Percentiles rank a stretch among this genome's conserved stretches.
phyloP scores from a whole-genome alignment of 805 yeast species.

The Torulaspora quercuum region DNA sequence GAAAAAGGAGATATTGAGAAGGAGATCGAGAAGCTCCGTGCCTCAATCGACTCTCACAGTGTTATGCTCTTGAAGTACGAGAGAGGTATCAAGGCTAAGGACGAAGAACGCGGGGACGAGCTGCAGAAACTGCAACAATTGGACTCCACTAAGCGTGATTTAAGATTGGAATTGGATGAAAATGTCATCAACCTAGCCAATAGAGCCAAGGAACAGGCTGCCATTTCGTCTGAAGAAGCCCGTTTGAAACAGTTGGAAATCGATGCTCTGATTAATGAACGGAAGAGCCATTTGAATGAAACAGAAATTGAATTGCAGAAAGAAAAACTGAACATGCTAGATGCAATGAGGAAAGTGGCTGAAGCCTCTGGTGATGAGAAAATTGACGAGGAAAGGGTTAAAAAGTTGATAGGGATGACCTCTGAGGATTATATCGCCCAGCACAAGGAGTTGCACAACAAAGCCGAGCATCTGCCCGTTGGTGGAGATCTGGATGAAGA shows the following conservation, averaged over 20 bases:
- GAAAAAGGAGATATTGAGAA: constrained; percentile 38
- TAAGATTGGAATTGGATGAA: constrained; percentile 23
- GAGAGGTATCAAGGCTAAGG: constrained; percentile 32
- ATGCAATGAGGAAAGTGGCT: constrained; percentile 41
- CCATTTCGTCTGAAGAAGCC: constrained; percentile 35
- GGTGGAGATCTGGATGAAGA: constrained; percentile 15
- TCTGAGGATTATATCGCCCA: constrained; percentile 31
- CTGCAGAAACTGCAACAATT: constrained; percentile 34
- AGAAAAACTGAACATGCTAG: constrained; percentile 35
- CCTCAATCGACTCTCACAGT: constrained; percentile 37
- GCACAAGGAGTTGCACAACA: constrained; percentile 10
- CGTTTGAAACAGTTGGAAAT: constrained; percentile 39
- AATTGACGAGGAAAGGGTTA: constrained; percentile 34
- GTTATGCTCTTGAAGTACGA: constrained; percentile 36
- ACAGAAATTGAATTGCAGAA: constrained; percentile 38
- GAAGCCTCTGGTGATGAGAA: constrained; percentile 37
- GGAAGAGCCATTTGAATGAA: constrained; percentile 37
- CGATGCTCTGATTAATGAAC: constrained; percentile 38
- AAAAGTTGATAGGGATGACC: constrained; percentile 33
- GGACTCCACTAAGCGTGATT: constrained; percentile 33
- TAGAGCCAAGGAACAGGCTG: constrained; percentile 39
- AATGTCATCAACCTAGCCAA: constrained; percentile 29
- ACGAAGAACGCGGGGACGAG: constrained; percentile 32
- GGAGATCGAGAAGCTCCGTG: constrained; percentile 43
- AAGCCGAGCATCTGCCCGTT: constrained; percentile 1